Percentiles rank a stretch among this genome's conserved stretches.
Evolutionary conservation across 2,329 filamentous ascomycete species (phyloP).

Genomic region (Diplodia sapinea): DNA sequence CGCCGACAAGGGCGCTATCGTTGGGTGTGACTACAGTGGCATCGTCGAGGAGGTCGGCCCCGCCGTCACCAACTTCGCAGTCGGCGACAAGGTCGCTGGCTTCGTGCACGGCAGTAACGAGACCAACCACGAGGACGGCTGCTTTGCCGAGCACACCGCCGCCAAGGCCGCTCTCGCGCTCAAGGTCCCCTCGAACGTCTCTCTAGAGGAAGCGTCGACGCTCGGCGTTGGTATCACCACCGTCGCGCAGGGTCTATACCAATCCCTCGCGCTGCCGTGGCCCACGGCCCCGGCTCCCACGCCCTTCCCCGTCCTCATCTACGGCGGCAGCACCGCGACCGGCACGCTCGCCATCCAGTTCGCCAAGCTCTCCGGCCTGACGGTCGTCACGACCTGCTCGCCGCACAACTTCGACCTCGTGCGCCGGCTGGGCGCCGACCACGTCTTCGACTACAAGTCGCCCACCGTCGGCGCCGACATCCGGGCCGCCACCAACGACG

Average conservation of each 20-base stretch:
- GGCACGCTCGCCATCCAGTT: constrained; percentile 58
- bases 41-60: constrained; percentile 58
- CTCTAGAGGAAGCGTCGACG: constrained; percentile 59
- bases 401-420: constrained; percentile 57
- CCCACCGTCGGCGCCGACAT: constrained; percentile 54
- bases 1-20: constrained; percentile 46
- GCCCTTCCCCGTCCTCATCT: constrained; percentile 52
- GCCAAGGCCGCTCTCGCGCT: constrained; percentile 58
- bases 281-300: constrained; percentile 49
- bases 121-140: constrained; percentile 54
- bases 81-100: constrained; percentile 58
- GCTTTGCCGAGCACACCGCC: constrained; percentile 61
- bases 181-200: constrained; percentile 55
- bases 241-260: constrained; percentile 57
- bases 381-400: constrained; percentile 56
- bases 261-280: constrained; percentile 51
- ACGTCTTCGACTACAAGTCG: constrained; percentile 59
- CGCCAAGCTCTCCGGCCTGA: constrained; percentile 52
- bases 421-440: constrained; percentile 55
- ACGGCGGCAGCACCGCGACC: constrained; percentile 59
- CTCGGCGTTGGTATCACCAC: constrained; percentile 59
- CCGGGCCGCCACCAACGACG: constrained; percentile 51
- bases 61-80: constrained; percentile 54
- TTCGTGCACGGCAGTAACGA: constrained; percentile 54
- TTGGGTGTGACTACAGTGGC: constrained; percentile 62